These are phyloP conservation scores for Globisporangium spiculum DNA, from an alignment of 352 stramenopile genomes.

Conservation along the genomic window DNA sequence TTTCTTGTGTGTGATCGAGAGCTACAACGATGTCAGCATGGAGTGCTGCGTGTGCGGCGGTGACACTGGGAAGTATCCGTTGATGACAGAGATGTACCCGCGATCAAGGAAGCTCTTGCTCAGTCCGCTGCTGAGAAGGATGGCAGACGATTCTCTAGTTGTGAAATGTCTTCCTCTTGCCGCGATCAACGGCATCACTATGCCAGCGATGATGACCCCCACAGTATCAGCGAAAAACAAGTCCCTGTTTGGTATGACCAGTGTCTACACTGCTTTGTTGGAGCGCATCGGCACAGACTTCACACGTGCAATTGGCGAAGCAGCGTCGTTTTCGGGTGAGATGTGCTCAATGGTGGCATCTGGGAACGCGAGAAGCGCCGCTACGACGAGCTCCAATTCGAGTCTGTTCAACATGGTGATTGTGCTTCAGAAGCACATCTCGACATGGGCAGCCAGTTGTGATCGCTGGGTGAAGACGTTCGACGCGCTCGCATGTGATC, in stretches of 20 bases:
- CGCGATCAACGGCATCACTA: neutral
- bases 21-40: neutral
- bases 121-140: constrained; percentile 48
- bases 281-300: constrained; percentile 13
- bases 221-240: neutral
- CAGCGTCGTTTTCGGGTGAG: neutral
- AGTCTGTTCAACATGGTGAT: constrained; percentile 24
- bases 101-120: constrained; percentile 45
- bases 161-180: constrained; percentile 34
- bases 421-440: constrained; percentile 70
- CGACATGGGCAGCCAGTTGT: constrained; percentile 45
- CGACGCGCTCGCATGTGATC: neutral
- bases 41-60: neutral
- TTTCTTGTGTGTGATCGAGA: constrained; percentile 38
- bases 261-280: constrained; percentile 15
- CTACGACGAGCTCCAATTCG: neutral
- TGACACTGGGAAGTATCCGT: neutral
- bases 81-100: constrained; percentile 14
- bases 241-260: constrained; percentile 2
- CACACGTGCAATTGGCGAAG: constrained; percentile 6
- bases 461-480: constrained; percentile 23
- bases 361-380: neutral
- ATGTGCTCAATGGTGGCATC: too few relatives aligned
- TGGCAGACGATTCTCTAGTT: constrained; percentile 65
- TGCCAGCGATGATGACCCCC: neutral